Evolutionary conservation across 208 protist genomes (phyloP).

Genomic region (Acanthamoeba lenticulata): DNA sequence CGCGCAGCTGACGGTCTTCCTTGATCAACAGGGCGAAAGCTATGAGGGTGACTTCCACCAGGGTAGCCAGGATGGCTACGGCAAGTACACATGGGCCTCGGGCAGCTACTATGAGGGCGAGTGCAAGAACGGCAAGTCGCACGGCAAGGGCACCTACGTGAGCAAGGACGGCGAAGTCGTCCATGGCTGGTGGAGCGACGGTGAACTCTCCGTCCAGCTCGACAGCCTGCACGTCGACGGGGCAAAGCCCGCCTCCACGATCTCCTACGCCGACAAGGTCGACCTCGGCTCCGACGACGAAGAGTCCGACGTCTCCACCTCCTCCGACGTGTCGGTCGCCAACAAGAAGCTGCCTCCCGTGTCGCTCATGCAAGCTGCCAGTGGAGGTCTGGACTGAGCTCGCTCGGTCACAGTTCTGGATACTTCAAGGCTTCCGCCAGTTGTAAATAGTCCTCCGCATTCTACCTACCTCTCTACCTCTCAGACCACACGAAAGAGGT

Average conservation of each 20-base stretch:
- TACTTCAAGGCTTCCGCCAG: not conserved
- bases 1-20: too few relatives aligned
- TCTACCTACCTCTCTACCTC: not conserved
- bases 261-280: slow-evolving; percentile 27
- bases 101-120: slow-evolving; percentile 63
- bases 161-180: not conserved
- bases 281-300: slow-evolving; percentile 44
- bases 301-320: too few relatives aligned
- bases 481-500: not conserved
- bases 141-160: slow-evolving; percentile 40
- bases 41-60: slow-evolving; percentile 60
- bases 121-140: slow-evolving; percentile 33
- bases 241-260: not conserved
- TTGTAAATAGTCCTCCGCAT: not conserved
- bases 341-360: not conserved
- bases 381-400: not conserved
- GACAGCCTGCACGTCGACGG: slow-evolving; percentile 22
- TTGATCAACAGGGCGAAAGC: not conserved
- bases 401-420: not conserved
- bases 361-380: not conserved
- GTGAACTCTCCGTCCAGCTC: slow-evolving; percentile 43
- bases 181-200: slow-evolving; percentile 51
- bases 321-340: too few relatives aligned
- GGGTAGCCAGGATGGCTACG: slow-evolving; percentile 14
- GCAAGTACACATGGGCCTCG: slow-evolving; percentile 8